Percentiles rank a stretch among this genome's conserved stretches.
Evolutionary conservation across 2,329 filamentous ascomycete genomes (phyloP).

Genomic region (Talaromyces islandicus): DNA sequence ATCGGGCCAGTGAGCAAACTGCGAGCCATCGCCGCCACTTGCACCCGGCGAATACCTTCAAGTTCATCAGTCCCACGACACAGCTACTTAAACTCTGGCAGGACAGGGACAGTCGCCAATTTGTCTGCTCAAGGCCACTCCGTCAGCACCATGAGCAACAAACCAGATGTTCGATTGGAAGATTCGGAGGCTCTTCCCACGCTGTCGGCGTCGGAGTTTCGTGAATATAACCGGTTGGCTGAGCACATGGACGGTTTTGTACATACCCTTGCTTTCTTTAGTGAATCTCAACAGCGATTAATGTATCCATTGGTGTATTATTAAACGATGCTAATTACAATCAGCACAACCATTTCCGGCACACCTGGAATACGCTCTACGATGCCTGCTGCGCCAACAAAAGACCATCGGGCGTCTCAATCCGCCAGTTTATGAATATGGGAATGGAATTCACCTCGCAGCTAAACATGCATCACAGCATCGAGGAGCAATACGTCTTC

Average conservation of each 20-base stretch:
- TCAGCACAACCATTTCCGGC: slow-evolving; percentile 71
- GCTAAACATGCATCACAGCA: slow-evolving; percentile 71
- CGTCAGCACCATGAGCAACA: slow-evolving; percentile 42
- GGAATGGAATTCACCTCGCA: slow-evolving; percentile 65
- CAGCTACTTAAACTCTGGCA: neutral
- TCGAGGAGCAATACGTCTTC: slow-evolving; percentile 79
- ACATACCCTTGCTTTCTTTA: slow-evolving; percentile 14
- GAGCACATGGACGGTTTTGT: slow-evolving; percentile 71
- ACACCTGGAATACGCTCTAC: slow-evolving; percentile 67
- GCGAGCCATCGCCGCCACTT: neutral
- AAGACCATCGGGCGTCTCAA: slow-evolving; percentile 58
- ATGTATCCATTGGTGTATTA: neutral
- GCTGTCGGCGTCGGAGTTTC: slow-evolving; percentile 62
- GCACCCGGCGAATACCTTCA: neutral
- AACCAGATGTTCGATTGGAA: slow-evolving; percentile 63
- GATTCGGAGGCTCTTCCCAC: slow-evolving; percentile 66
- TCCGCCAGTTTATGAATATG: slow-evolving; percentile 61
- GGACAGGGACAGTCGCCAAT: slow-evolving; percentile 5
- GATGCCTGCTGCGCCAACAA: slow-evolving; percentile 54
- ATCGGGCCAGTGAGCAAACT: neutral
- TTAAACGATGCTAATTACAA: slow-evolving; percentile 11
- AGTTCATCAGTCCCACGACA: neutral
- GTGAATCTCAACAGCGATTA: too few species aligned
- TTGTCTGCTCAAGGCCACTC: slow-evolving; percentile 46
- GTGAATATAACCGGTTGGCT: slow-evolving; percentile 64